These are phyloP conservation scores for Pseudoneurospora amorphoporcata DNA, from an alignment of 495 filamentous ascomycete species.

Conservation along the genomic window DNA sequence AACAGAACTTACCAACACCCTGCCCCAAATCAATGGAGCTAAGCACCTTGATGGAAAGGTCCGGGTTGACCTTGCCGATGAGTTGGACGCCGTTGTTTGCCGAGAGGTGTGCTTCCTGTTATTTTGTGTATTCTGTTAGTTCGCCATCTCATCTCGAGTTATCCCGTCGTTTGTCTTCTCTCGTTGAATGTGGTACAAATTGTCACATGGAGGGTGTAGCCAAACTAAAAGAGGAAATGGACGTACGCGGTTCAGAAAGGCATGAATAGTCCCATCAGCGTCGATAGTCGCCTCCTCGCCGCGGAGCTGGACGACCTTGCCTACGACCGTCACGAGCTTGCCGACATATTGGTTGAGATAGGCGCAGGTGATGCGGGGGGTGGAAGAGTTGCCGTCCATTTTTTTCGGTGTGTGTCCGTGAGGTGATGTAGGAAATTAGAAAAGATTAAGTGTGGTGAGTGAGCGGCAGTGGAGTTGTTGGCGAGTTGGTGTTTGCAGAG, in stretches of 20 bases:
- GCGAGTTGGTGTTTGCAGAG: not conserved
- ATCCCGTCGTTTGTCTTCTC: too few relatives aligned
- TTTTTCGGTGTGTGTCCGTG: slow-evolving; percentile 11
- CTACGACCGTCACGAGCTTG: slow-evolving; percentile 72
- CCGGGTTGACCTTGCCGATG: slow-evolving; percentile 80
- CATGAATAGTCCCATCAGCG: slow-evolving; percentile 61
- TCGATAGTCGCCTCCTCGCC: slow-evolving; percentile 75
- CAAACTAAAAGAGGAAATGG: not conserved
- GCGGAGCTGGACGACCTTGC: slow-evolving; percentile 68
- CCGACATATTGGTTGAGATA: slow-evolving; percentile 59
- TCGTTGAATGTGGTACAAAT: too few relatives aligned
- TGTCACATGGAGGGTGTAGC: not conserved
- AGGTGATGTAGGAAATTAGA: not conserved
- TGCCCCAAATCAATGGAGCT: slow-evolving; percentile 70
- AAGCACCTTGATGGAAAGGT: slow-evolving; percentile 65
- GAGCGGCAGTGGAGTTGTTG: not conserved
- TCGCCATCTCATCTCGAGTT: slow-evolving; percentile 3
- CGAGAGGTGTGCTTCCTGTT: slow-evolving; percentile 64
- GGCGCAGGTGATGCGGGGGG: slow-evolving; percentile 58
- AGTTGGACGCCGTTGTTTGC: slow-evolving; percentile 76
- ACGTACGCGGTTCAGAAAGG: slow-evolving; percentile 60
- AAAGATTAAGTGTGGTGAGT: not conserved
- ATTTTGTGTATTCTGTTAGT: not conserved
- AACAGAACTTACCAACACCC: slow-evolving; percentile 46
- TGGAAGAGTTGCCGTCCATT: slow-evolving; percentile 40